phyloP scores from a whole-genome alignment of 257 asterid genomes.

The Fraxinus americana region DNA sequence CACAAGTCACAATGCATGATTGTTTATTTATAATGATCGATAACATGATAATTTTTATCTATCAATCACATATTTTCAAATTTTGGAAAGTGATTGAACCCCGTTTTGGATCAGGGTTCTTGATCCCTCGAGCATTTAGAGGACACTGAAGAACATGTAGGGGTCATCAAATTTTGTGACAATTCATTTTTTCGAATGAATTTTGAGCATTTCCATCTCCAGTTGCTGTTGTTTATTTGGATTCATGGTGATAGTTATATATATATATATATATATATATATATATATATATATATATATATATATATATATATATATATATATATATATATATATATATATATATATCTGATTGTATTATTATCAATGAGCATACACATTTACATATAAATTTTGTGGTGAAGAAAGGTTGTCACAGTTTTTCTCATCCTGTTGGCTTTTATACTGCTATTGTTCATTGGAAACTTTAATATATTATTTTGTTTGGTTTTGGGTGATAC shows the following conservation, averaged over 20 bases:
- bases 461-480: background rate
- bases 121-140: constrained; percentile 11
- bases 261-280: no score
- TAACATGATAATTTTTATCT: no score
- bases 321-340: no score
- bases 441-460: background rate
- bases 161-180: background rate
- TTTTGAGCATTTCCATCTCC: background rate
- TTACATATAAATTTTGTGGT: background rate
- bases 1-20: no score
- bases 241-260: background rate
- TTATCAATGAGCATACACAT: background rate
- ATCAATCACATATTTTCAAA: no score
- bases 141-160: constrained; percentile 17
- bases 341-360: background rate
- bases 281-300: no score
- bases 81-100: no score
- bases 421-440: no score
- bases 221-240: background rate
- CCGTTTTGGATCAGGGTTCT: constrained; percentile 18
- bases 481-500: background rate
- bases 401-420: background rate
- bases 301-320: no score
- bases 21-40: no score
- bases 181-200: background rate